Conservation (phyloP, 257 asterid genomes). For the Penstemon newberryi region DNA sequence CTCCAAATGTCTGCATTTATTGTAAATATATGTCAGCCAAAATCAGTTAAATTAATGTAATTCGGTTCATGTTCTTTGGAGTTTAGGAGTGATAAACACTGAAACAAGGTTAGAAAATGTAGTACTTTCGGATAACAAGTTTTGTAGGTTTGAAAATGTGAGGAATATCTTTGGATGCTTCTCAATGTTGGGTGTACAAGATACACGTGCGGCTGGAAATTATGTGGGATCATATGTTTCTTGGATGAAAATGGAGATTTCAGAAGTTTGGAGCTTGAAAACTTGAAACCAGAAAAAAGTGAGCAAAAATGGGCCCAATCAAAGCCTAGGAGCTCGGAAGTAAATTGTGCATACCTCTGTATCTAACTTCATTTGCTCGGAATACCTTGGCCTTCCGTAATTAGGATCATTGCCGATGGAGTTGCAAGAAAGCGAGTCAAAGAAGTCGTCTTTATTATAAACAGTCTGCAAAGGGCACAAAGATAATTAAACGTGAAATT, state of each 20-base stretch:
- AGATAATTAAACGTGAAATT: conserved; percentile 1
- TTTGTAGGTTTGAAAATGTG: too few relatives aligned
- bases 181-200: too few relatives aligned
- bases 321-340: neutral
- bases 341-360: conserved; percentile 60
- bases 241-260: too few relatives aligned
- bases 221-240: too few relatives aligned
- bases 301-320: neutral
- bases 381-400: conserved; percentile 78
- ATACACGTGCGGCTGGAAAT: too few relatives aligned
- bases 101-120: too few relatives aligned
- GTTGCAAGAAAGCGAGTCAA: conserved; percentile 73
- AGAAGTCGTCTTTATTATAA: conserved; percentile 92
- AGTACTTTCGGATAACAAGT: too few relatives aligned
- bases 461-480: conserved; percentile 54
- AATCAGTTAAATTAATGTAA: neutral
- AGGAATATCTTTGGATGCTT: too few relatives aligned
- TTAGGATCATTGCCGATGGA: conserved; percentile 48
- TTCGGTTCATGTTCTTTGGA: too few relatives aligned
- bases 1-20: conserved; percentile 86
- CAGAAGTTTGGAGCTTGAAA: too few relatives aligned
- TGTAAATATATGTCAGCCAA: conserved; percentile 25
- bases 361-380: conserved; percentile 93
- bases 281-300: neutral
- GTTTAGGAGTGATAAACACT: too few relatives aligned